Evolutionary conservation across 306 rosid species (phyloP).

Genomic region (Lathyrus aphaca): DNA sequence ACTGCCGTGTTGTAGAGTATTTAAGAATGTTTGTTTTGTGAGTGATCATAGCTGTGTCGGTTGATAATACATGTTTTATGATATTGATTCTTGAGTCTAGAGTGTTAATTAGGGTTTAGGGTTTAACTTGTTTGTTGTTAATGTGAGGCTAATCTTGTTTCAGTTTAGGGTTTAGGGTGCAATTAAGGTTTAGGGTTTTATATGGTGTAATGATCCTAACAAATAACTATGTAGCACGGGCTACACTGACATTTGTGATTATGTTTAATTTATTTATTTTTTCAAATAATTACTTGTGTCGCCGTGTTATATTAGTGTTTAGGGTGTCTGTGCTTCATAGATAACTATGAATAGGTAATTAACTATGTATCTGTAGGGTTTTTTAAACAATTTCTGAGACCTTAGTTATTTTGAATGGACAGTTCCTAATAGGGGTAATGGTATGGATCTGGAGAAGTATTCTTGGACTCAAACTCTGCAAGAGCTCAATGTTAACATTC

Average conservation of each 20-base stretch:
- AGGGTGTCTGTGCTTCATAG: no score
- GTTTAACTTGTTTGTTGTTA: neutral
- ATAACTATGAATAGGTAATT: neutral
- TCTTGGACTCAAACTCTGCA: slow-evolving; percentile 93
- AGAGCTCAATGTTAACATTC: slow-evolving; percentile 69
- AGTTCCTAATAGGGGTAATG: slow-evolving; percentile 86
- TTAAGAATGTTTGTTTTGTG: neutral
- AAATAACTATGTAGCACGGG: no score
- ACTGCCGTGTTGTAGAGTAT: neutral
- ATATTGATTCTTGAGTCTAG: neutral
- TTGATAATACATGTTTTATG: neutral
- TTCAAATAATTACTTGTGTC: no score
- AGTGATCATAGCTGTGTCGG: neutral
- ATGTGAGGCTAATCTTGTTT: neutral
- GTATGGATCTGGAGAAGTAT: slow-evolving; percentile 81
- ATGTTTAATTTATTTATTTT: no score
- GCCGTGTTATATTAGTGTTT: no score
- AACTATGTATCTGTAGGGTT: neutral
- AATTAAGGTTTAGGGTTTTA: no score
- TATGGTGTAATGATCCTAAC: no score
- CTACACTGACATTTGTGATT: no score
- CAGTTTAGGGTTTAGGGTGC: no score
- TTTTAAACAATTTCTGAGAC: neutral
- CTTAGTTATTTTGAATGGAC: slow-evolving; percentile 34
- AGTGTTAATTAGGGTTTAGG: neutral